Evolutionary conservation across 345 rosid species (phyloP).

Genomic region (Euphorbia peplus): DNA sequence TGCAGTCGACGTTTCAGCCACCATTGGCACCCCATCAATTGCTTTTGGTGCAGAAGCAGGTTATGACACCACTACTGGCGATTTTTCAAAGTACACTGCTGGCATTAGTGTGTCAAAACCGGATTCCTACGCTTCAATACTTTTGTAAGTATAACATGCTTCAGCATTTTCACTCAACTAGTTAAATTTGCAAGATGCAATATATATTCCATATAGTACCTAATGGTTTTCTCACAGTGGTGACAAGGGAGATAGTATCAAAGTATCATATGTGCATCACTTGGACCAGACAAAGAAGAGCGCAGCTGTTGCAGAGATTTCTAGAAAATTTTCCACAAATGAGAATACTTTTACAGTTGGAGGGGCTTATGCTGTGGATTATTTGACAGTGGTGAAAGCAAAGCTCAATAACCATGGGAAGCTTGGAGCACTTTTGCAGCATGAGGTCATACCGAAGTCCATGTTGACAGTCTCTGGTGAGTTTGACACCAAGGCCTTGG

Average conservation of each 20-base stretch:
- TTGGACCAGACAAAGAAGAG: constrained; percentile 60
- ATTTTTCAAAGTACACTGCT: constrained; percentile 75
- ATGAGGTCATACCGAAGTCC: constrained; percentile 76
- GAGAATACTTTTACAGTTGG: constrained; percentile 85
- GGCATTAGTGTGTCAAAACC: constrained; percentile 72
- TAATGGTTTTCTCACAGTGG: constrained; percentile 44
- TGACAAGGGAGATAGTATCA: constrained; percentile 83
- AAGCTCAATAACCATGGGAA: constrained; percentile 82
- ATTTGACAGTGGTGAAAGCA: constrained; percentile 67
- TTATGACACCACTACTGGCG: constrained; percentile 62
- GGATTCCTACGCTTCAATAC: constrained; percentile 66
- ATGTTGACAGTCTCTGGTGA: constrained; percentile 75
- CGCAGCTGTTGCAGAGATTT: constrained; percentile 71
- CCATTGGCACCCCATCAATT: constrained; percentile 72
- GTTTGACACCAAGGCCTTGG: constrained; percentile 77
- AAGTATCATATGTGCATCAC: constrained; percentile 71
- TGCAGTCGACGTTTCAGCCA: constrained; percentile 61
- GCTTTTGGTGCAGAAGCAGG: constrained; percentile 97
- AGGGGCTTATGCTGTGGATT: constrained; percentile 70
- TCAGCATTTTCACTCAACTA: not conserved
- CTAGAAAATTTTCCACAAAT: constrained; percentile 77
- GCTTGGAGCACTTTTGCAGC: constrained; percentile 81
- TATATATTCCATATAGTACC: not conserved
- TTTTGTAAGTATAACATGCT: constrained; percentile 50
- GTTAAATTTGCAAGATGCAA: not conserved